A percentile compares a stretch with the other conserved stretches of the same genome.
Evolutionary conservation across 2,329 filamentous ascomycete species (phyloP).

Genomic region (Grosmannia serpens): DNA sequence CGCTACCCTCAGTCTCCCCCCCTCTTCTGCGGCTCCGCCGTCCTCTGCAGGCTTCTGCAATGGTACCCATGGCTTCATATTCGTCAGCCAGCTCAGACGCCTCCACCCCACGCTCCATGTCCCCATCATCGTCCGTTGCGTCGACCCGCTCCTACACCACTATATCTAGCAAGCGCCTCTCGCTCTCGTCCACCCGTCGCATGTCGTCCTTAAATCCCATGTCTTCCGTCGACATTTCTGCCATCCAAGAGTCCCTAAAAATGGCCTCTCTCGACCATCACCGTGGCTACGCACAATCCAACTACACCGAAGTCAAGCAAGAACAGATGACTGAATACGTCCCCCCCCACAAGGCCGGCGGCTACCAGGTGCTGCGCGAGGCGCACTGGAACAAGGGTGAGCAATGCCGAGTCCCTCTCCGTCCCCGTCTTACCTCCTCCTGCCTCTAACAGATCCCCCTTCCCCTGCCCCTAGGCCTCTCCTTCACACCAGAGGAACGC

Average conservation of each 20-base stretch:
- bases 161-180: conserved; percentile 39
- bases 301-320: conserved; percentile 45
- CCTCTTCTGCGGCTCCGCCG: neutral
- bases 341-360: conserved; percentile 37
- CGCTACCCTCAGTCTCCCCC: neutral
- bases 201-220: conserved; percentile 43
- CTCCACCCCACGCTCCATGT: conserved; percentile 42
- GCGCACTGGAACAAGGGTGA: conserved; percentile 56
- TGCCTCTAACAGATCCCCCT: neutral
- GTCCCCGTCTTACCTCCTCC: neutral
- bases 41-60: conserved; percentile 12
- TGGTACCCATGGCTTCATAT: conserved; percentile 30
- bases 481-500: conserved; percentile 53
- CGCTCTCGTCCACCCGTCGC: conserved; percentile 36
- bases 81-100: conserved; percentile 35
- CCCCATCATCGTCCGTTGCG: conserved; percentile 35
- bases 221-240: conserved; percentile 42
- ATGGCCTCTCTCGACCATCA: conserved; percentile 48
- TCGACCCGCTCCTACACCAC: conserved; percentile 38
- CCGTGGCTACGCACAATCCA: conserved; percentile 46
- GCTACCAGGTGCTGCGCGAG: conserved; percentile 50
- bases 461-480: conserved; percentile 35
- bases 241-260: conserved; percentile 49
- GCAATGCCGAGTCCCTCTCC: neutral
- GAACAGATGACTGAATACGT: conserved; percentile 41